phyloP scores from a whole-genome alignment of 352 stramenopile genomes.

The Blastocystis hominis region DNA sequence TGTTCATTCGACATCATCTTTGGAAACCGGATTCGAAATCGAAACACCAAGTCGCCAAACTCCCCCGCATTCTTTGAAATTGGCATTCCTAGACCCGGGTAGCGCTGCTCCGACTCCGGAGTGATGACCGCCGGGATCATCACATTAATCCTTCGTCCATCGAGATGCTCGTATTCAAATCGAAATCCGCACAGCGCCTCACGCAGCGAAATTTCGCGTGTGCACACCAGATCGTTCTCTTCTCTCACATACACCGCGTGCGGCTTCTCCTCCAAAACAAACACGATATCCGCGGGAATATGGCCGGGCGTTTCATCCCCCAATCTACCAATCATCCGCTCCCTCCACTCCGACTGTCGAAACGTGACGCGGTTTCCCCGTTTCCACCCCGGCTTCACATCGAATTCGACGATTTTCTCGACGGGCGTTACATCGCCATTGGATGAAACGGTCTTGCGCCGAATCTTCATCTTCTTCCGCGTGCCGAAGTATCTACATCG shows the following conservation, averaged over 20 bases:
- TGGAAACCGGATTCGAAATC: conserved; percentile 41
- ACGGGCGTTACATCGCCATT: conserved; percentile 63
- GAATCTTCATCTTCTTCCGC: conserved; percentile 76
- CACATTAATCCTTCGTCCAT: conserved; percentile 40
- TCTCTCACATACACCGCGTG: conserved; percentile 65
- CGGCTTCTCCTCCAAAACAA: conserved; percentile 66
- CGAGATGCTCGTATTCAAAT: conserved; percentile 39
- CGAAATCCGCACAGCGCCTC: conserved; percentile 63
- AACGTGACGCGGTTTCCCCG: conserved; percentile 75
- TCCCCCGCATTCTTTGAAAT: conserved; percentile 11
- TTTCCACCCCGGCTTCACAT: conserved; percentile 84
- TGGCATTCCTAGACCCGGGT: conserved; percentile 53
- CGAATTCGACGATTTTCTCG: conserved; percentile 74
- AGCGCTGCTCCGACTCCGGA: conserved; percentile 38
- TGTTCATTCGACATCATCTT: conserved; percentile 11
- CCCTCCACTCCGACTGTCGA: conserved; percentile 40
- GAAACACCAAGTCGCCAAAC: conserved; percentile 46
- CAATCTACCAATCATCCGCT: background rate
- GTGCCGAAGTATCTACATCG: conserved; percentile 64
- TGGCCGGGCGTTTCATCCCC: conserved; percentile 67
- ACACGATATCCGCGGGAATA: conserved; percentile 68
- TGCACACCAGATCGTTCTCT: conserved; percentile 66
- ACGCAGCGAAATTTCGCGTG: conserved; percentile 63
- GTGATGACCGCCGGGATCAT: conserved; percentile 18
- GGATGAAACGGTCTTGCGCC: conserved; percentile 67